Evolutionary conservation across 331 rosid genomes (phyloP).

Genomic region (Prunus yedoensis): DNA sequence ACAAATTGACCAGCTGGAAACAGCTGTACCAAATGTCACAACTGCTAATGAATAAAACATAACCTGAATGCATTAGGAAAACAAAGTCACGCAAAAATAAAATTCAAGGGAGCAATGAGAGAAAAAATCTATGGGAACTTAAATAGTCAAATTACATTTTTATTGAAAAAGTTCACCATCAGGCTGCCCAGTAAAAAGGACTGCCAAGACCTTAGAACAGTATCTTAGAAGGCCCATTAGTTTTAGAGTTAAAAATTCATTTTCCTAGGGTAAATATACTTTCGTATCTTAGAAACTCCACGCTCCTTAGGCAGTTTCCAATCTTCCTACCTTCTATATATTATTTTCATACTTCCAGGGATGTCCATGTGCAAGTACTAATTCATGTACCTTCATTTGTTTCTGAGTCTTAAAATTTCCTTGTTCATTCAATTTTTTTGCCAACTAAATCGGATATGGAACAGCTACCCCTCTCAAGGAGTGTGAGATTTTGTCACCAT

Average conservation of each 20-base stretch:
- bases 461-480: background rate
- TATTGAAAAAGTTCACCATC: background rate
- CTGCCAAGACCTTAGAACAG: background rate
- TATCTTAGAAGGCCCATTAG: background rate
- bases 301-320: background rate
- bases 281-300: background rate
- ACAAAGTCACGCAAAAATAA: constrained; percentile 15
- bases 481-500: background rate
- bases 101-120: background rate
- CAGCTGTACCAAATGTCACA: constrained; percentile 92
- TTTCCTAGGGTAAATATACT: background rate
- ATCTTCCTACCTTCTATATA: background rate
- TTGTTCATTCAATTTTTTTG: background rate
- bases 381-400: background rate
- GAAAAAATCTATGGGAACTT: background rate
- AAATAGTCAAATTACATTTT: background rate
- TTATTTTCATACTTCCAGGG: background rate
- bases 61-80: constrained; percentile 56
- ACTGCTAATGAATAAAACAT: constrained; percentile 95
- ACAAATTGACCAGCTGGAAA: constrained; percentile 99
- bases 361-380: background rate
- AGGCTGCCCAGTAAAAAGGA: background rate
- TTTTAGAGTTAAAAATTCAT: background rate
- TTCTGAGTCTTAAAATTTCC: background rate
- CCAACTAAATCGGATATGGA: background rate